phyloP scores from a whole-genome alignment of 192 early-diverging fungal species.

The Coemansia sp. region DNA sequence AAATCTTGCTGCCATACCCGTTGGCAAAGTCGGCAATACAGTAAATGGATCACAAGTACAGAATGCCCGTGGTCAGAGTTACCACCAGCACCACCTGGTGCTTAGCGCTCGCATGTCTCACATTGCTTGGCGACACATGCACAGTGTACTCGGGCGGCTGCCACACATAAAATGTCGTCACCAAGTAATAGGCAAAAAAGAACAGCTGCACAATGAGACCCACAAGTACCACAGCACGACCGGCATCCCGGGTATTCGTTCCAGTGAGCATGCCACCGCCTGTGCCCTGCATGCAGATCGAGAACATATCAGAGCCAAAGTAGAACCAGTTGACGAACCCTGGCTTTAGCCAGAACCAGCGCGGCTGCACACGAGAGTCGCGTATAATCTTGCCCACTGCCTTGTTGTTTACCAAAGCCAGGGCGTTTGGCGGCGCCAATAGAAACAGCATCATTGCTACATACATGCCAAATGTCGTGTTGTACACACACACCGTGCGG shows the following conservation, averaged over 20 bases:
- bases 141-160: constrained; percentile 22
- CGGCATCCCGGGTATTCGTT: constrained; percentile 13
- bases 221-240: constrained; percentile 43
- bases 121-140: constrained; percentile 9
- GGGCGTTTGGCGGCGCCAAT: constrained; percentile 30
- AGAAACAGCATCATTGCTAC: constrained; percentile 42
- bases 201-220: constrained; percentile 45
- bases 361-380: not conserved
- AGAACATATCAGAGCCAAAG: constrained; percentile 49
- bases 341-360: constrained; percentile 32
- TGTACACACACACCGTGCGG: constrained; percentile 30
- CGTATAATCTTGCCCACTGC: constrained; percentile 31
- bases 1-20: constrained; percentile 41
- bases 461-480: constrained; percentile 41
- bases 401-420: constrained; percentile 49
- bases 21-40: constrained; percentile 53
- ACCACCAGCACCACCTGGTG: constrained; percentile 28
- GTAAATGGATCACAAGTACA: constrained; percentile 52
- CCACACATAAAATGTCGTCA: constrained; percentile 33
- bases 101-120: constrained; percentile 21
- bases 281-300: constrained; percentile 48
- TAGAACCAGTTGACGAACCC: constrained; percentile 54
- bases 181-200: constrained; percentile 49
- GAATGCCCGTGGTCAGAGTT: constrained; percentile 31
- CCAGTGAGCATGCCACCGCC: constrained; percentile 52